Evolutionary conservation across 164 flowering plant genomes (phyloP).

Genomic region (Kingdonia uniflora): DNA sequence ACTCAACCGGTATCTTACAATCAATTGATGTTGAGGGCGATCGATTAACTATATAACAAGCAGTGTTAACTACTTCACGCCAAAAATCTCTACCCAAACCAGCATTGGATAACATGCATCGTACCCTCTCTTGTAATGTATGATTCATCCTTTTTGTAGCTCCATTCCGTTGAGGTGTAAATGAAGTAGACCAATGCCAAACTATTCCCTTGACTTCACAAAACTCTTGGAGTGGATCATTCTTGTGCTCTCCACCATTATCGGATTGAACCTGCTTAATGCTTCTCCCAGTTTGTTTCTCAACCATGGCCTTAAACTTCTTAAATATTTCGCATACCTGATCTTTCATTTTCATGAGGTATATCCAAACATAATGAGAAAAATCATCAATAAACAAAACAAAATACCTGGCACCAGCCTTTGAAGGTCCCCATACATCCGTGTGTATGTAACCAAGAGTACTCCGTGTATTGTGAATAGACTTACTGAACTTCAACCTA

Average conservation of each 20-base stretch:
- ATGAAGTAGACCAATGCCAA: not conserved
- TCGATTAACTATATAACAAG: not conserved
- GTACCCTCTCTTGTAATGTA: not conserved
- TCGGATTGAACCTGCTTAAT: not conserved
- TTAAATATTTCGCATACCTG: not conserved
- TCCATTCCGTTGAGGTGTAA: not conserved
- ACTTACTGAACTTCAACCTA: not conserved
- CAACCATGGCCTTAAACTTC: constrained; percentile 4
- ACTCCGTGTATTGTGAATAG: not conserved
- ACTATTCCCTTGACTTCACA: constrained; percentile 2
- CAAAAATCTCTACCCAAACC: not conserved
- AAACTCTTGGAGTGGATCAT: not conserved
- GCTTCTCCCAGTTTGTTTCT: not conserved
- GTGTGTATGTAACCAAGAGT: constrained; percentile 1
- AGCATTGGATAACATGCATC: constrained; percentile 2
- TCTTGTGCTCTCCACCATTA: constrained; percentile 4
- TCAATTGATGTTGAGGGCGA: not conserved
- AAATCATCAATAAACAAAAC: not conserved
- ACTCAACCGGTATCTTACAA: not conserved
- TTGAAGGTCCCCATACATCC: constrained; percentile 3
- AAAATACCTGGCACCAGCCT: not conserved
- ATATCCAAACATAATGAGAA: not conserved
- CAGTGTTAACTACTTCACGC: not conserved
- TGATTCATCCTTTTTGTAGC: not conserved
- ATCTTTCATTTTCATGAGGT: constrained; percentile 1